Conservation (phyloP, 176 grass and related monocot genomes). For the Eleusine coracana region DNA sequence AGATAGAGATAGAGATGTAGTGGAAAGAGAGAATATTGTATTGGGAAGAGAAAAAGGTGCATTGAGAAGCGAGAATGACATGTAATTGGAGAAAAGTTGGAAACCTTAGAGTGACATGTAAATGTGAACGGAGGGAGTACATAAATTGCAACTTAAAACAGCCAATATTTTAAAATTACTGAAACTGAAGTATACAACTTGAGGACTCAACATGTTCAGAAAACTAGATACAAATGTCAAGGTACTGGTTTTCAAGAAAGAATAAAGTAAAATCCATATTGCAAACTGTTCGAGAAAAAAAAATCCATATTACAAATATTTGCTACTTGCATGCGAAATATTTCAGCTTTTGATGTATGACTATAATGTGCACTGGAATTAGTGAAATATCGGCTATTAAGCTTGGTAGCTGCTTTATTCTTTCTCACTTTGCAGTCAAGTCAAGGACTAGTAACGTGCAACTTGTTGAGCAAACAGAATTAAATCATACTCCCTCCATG, state of each 20-base stretch:
- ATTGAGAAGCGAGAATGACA: too few relatives aligned
- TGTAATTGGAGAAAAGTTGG: too few relatives aligned
- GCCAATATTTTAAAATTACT: slow-evolving; percentile 11
- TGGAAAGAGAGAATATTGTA: too few relatives aligned
- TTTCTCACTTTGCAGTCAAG: not conserved
- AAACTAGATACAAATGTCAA: slow-evolving; percentile 30
- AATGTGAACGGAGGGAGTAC: not conserved
- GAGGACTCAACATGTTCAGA: slow-evolving; percentile 14
- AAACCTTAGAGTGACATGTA: too few relatives aligned
- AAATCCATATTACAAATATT: not conserved
- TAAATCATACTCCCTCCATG: not conserved
- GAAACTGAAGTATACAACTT: not conserved
- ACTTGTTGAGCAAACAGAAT: not conserved
- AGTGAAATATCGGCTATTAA: not conserved
- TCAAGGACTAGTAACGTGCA: not conserved
- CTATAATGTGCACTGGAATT: not conserved
- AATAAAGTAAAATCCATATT: not conserved
- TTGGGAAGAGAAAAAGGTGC: too few relatives aligned
- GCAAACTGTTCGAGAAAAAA: not conserved
- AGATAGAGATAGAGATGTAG: too few relatives aligned
- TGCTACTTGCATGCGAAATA: not conserved
- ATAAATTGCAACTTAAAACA: slow-evolving; percentile 31
- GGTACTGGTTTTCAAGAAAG: not conserved
- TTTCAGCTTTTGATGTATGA: slow-evolving; percentile 6
- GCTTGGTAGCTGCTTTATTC: not conserved